phyloP scores from a whole-genome alignment of 1,139 yeast genomes.

The Blastobotrys illinoisensis region DNA sequence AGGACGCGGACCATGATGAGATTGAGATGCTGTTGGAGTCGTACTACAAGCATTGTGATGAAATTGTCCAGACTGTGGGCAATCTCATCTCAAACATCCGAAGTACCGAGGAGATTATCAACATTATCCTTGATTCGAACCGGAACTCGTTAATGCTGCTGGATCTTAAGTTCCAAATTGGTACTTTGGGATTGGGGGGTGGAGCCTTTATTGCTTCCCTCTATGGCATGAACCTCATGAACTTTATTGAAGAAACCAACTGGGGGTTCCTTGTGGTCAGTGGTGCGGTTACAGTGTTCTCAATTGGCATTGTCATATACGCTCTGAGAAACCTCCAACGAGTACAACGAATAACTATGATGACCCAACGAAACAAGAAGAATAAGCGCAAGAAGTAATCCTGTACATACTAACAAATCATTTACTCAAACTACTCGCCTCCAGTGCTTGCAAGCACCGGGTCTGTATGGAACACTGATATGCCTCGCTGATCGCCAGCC shows the following conservation, averaged over 20 bases:
- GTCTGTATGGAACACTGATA: too few species aligned
- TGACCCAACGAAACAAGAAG: conserved; percentile 27
- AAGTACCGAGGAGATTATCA: conserved; percentile 93
- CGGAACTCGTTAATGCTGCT: conserved; percentile 91
- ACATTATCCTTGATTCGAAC: conserved; percentile 89
- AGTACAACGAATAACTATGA: conserved; percentile 65
- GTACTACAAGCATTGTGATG: conserved; percentile 93
- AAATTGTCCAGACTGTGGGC: conserved; percentile 90
- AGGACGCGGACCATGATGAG: conserved; percentile 55
- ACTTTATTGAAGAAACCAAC: conserved; percentile 76
- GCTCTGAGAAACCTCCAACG: conserved; percentile 45
- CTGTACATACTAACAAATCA: not conserved
- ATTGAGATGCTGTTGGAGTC: conserved; percentile 89
- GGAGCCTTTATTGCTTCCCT: conserved; percentile 80
- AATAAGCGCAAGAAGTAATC: conserved; percentile 3
- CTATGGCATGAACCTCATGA: conserved; percentile 94
- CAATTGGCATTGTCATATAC: conserved; percentile 35
- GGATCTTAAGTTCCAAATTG: conserved; percentile 82
- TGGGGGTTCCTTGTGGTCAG: conserved; percentile 66
- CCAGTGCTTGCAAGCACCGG: too few species aligned
- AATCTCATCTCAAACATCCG: conserved; percentile 77
- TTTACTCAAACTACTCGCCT: not conserved
- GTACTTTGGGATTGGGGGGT: conserved; percentile 81
- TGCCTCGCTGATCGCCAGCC: too few species aligned
- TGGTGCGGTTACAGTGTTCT: conserved; percentile 38